A percentile compares a stretch with the other conserved stretches of the same genome.
Conservation (phyloP, 371 early-diverging fungal genomes). For the Actinomortierella wolfii region DNA sequence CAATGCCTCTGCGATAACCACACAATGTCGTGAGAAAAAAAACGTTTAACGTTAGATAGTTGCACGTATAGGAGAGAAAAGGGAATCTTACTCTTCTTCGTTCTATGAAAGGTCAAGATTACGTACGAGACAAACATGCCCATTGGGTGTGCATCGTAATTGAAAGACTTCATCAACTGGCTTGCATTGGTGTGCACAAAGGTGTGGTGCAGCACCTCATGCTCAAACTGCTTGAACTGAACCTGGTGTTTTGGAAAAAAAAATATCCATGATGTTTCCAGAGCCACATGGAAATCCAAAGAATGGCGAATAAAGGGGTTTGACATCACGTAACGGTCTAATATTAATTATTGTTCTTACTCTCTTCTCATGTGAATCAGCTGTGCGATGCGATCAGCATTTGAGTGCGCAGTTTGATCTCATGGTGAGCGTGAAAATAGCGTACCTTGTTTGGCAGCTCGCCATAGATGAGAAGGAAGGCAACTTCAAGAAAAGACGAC, state of each 20-base stretch:
- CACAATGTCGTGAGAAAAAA: neutral
- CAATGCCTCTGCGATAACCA: constrained; percentile 36
- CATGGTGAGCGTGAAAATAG: no score
- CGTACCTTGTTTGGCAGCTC: constrained; percentile 45
- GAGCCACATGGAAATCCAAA: no score
- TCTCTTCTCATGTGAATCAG: no score
- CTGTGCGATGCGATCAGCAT: no score
- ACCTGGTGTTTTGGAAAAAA: no score
- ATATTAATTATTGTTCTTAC: no score
- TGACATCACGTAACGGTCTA: no score
- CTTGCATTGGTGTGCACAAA: constrained; percentile 54
- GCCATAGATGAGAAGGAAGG: constrained; percentile 58
- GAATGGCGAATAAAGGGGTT: no score
- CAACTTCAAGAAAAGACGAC: constrained; percentile 50
- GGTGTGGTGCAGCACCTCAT: constrained; percentile 62
- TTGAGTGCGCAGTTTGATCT: no score
- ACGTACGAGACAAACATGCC: constrained; percentile 52
- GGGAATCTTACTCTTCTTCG: neutral
- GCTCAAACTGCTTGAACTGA: constrained; percentile 33
- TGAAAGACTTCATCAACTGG: constrained; percentile 58
- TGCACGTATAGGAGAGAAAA: neutral
- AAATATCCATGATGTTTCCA: no score
- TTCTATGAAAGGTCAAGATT: constrained; percentile 7
- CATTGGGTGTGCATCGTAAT: constrained; percentile 73
- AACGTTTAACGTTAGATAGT: neutral